phyloP scores from a whole-genome alignment of 2,329 filamentous ascomycete genomes.

The Neonectria hederae region DNA sequence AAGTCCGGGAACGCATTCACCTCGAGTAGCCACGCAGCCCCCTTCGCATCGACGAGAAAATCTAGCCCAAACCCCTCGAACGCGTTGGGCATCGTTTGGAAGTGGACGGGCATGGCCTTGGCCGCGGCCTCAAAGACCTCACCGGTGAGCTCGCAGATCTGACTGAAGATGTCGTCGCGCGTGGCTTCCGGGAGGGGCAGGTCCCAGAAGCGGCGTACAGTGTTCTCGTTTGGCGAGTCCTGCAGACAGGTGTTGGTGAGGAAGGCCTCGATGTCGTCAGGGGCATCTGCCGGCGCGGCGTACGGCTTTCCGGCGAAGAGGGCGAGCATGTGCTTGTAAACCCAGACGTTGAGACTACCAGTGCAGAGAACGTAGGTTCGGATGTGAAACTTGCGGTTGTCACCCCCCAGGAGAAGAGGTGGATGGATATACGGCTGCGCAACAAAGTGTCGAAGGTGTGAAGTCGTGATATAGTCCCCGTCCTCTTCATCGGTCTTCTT shows the following conservation, averaged over 20 bases:
- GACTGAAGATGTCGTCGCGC: slow-evolving; percentile 72
- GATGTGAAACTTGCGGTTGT: slow-evolving; percentile 90
- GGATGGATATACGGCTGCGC: slow-evolving; percentile 94
- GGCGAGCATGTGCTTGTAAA: slow-evolving; percentile 91
- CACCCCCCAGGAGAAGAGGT: slow-evolving; percentile 74
- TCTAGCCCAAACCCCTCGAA: slow-evolving; percentile 95
- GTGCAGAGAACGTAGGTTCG: slow-evolving; percentile 87
- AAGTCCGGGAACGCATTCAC: slow-evolving; percentile 98
- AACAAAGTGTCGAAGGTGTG: slow-evolving; percentile 94
- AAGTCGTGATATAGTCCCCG: slow-evolving; percentile 75
- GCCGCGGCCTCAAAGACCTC: slow-evolving; percentile 90
- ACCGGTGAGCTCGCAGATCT: slow-evolving; percentile 78
- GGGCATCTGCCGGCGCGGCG: slow-evolving; percentile 65
- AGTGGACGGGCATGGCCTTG: slow-evolving; percentile 85
- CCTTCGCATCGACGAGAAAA: slow-evolving; percentile 78
- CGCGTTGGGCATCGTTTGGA: slow-evolving; percentile 86
- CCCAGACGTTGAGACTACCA: slow-evolving; percentile 81
- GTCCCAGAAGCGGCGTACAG: slow-evolving; percentile 79
- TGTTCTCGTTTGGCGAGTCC: slow-evolving; percentile 65
- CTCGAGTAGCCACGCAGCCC: slow-evolving; percentile 81
- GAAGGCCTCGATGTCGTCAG: slow-evolving; percentile 72
- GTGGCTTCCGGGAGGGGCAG: slow-evolving; percentile 61
- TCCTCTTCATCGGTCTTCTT: slow-evolving; percentile 43
- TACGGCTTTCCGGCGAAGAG: slow-evolving; percentile 87
- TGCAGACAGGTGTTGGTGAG: slow-evolving; percentile 97